Evolutionary conservation across 208 protist species (phyloP).

Genomic region (Trypanosoma cruzi): DNA sequence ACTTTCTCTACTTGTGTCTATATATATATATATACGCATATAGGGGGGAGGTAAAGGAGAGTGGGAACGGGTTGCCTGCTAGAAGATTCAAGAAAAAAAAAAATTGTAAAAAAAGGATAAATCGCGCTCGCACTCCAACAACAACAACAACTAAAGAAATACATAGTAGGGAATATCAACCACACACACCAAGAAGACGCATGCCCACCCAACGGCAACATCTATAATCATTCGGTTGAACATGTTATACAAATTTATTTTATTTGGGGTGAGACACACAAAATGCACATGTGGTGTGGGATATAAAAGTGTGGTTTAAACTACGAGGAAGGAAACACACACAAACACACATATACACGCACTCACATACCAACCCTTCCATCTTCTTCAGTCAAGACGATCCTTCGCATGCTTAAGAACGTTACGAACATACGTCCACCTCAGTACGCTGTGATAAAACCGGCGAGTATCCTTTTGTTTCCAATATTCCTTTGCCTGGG

Average conservation of each 20-base stretch:
- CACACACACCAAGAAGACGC: too few species aligned
- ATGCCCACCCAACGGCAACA: too few species aligned
- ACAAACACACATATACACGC: neutral
- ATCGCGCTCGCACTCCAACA: too few species aligned
- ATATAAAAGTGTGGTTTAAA: neutral
- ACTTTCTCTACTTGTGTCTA: neutral
- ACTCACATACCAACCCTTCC: neutral
- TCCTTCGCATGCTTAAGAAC: constrained; percentile 63
- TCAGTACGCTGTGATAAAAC: constrained; percentile 51
- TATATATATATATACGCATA: too few species aligned
- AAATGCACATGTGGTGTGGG: neutral
- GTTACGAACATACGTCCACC: constrained; percentile 87
- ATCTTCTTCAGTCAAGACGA: constrained; percentile 33
- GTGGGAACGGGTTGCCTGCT: neutral
- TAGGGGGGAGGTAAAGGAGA: neutral
- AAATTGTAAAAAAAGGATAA: neutral
- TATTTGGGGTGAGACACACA: too few species aligned
- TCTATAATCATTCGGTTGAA: too few species aligned
- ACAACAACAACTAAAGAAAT: neutral
- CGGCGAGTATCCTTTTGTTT: constrained; percentile 28
- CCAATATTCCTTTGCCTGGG: constrained; percentile 43
- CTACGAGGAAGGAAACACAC: neutral
- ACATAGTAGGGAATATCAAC: too few species aligned
- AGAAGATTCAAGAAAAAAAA: neutral
- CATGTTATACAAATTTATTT: too few species aligned